Evolutionary conservation across 2,329 filamentous ascomycete genomes (phyloP).

Genomic region (Botrytis porri): DNA sequence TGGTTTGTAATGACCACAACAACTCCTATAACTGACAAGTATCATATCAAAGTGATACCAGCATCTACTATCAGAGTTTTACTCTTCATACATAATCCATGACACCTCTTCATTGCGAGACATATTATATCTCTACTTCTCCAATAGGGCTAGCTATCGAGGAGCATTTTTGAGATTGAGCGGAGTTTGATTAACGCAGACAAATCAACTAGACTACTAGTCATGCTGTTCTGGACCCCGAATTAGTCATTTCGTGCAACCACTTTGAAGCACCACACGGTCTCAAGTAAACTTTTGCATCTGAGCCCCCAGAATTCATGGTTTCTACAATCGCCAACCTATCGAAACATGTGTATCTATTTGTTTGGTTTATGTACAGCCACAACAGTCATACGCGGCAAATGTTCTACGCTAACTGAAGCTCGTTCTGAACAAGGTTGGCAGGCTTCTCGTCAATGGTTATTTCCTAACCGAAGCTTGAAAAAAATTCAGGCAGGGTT

Average conservation of each 20-base stretch:
- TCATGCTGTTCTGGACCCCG: not conserved
- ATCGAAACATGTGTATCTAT: constrained; percentile 54
- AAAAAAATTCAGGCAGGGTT: constrained; percentile 41
- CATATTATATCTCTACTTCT: not conserved
- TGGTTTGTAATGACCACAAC: not conserved
- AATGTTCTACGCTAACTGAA: constrained; percentile 50
- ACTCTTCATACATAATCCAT: not conserved
- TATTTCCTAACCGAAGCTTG: constrained; percentile 45
- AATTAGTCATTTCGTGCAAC: not conserved
- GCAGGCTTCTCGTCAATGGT: constrained; percentile 41
- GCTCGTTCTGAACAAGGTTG: constrained; percentile 53
- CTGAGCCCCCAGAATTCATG: constrained; percentile 40
- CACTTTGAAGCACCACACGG: not conserved
- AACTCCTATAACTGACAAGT: not conserved
- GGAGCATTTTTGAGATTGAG: not conserved
- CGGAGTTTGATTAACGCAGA: not conserved
- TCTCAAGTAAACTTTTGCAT: not conserved
- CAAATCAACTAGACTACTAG: not conserved
- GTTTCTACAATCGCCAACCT: constrained; percentile 57
- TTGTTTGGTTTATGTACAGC: constrained; percentile 61
- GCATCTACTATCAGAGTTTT: not conserved
- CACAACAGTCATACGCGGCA: constrained; percentile 54
- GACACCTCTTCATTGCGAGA: not conserved
- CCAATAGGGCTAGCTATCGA: not conserved
- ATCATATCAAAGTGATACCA: not conserved